These are phyloP conservation scores for Leptographium lundbergii DNA, from an alignment of 2,329 filamentous ascomycete species.

Conservation along the genomic window DNA sequence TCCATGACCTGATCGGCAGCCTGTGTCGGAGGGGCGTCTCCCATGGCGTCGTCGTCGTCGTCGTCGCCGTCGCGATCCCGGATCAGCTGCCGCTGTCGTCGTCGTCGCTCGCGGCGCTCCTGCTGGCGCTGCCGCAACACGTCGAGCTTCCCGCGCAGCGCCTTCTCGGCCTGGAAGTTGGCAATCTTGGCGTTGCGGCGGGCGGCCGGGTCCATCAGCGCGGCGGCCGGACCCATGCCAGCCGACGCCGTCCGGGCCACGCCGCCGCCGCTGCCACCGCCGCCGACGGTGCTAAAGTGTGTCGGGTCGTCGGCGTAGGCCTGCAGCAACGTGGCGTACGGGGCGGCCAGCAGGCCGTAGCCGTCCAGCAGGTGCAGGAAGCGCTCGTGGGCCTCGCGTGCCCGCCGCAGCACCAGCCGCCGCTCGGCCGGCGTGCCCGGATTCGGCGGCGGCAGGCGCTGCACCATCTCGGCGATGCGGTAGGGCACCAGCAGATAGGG, in stretches of 20 bases:
- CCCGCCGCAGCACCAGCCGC: conserved; percentile 45
- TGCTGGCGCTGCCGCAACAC: conserved; percentile 28
- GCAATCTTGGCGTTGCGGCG: conserved; percentile 75
- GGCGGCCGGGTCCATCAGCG: conserved; percentile 40
- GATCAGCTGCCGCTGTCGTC: conserved; percentile 13
- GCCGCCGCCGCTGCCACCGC: conserved; percentile 17
- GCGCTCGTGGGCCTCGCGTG: conserved; percentile 60
- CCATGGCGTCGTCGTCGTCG: neutral
- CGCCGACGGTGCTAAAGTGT: conserved; percentile 58
- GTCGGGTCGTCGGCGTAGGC: conserved; percentile 58
- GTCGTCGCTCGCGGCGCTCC: conserved; percentile 4
- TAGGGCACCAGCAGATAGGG: conserved; percentile 74
- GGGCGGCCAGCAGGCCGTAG: conserved; percentile 57
- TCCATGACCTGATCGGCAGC: neutral
- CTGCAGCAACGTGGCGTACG: conserved; percentile 58
- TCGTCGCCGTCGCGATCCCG: neutral
- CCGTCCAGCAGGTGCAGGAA: conserved; percentile 67
- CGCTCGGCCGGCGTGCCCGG: conserved; percentile 35
- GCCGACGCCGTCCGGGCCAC: neutral
- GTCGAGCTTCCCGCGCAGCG: conserved; percentile 71
- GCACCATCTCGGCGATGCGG: conserved; percentile 66
- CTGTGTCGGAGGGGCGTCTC: too few relatives aligned
- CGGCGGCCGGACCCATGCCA: conserved; percentile 5
- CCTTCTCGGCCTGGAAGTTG: conserved; percentile 74
- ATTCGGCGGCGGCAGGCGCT: conserved; percentile 42